Percentiles rank a stretch among this genome's conserved stretches.
These are phyloP conservation scores for Bombardia bombarda DNA, from an alignment of 495 filamentous ascomycete genomes.

Conservation along the genomic window DNA sequence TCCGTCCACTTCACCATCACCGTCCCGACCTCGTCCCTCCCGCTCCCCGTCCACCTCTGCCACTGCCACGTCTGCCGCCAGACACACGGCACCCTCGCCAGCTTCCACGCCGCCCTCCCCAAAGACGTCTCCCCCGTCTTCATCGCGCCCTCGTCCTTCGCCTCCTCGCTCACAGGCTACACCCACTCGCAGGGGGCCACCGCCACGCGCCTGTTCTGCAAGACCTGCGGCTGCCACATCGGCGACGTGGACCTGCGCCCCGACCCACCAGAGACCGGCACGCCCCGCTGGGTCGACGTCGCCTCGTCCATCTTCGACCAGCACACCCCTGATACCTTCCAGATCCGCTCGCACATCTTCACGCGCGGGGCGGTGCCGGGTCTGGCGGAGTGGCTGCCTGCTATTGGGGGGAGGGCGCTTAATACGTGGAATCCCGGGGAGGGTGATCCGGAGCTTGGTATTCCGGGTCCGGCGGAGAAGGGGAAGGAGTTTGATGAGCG, in stretches of 20 bases:
- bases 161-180: slow-evolving; percentile 40
- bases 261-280: slow-evolving; percentile 16
- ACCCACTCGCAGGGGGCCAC: slow-evolving; percentile 30
- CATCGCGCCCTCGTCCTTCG: slow-evolving; percentile 26
- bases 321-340: slow-evolving; percentile 24
- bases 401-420: slow-evolving; percentile 28
- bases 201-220: slow-evolving; percentile 57
- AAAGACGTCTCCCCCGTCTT: slow-evolving; percentile 17
- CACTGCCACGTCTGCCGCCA: slow-evolving; percentile 58
- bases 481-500: slow-evolving; percentile 9
- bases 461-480: slow-evolving; percentile 5
- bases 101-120: slow-evolving; percentile 42
- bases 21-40: slow-evolving; percentile 24
- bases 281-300: slow-evolving; percentile 21
- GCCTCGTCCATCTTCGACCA: slow-evolving; percentile 22
- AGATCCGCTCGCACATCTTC: slow-evolving; percentile 34
- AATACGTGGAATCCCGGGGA: slow-evolving; percentile 15
- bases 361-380: slow-evolving; percentile 12
- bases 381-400: slow-evolving; percentile 33
- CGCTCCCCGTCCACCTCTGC: slow-evolving; percentile 45
- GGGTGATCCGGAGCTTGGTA: slow-evolving; percentile 9
- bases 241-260: slow-evolving; percentile 36
- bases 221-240: slow-evolving; percentile 56
- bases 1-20: slow-evolving; percentile 26
- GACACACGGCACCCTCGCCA: slow-evolving; percentile 47